Base-by-base conservation (phyloP, 805 yeast genomes). In the Vanderwaltozyma verrucispora region DNA sequence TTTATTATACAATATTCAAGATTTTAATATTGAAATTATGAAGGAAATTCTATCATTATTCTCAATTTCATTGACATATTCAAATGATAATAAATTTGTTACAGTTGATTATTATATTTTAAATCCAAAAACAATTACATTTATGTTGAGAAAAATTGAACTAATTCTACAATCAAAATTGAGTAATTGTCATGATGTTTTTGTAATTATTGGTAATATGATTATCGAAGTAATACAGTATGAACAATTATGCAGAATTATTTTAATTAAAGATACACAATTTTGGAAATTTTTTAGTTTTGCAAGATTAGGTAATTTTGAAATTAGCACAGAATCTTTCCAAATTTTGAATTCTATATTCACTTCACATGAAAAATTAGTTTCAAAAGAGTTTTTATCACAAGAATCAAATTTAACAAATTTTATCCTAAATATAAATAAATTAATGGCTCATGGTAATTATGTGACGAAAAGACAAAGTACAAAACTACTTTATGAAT, bases 381-480 rank as follows among this genome's bases (percentile, higher is more conserved):
- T 82, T 0, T 64, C 81, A 5, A 53, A 51, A 5, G 85, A 76
- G 37, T 89, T 89, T 60, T 71, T 89, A 47, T 65, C 65, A 21
- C 53, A 48, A 12, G 56, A 57, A 16, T 54, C 52, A 2, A 75
- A 85, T 53, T 65, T 75, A 37, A 74, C 68, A 4, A 55, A 53
- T 25, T 85, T 92, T 58, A 77, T 77, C 16, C 54, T 57, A 25
- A 63, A 67, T 43, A 79, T 86, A 47, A 87, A 85, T 56, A 68
- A 68, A 38, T 63, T 89, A 41, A 77, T 92, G 42, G 73, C 75
- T 32, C 80, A 85, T 32, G 74, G 77, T 13, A 87, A 83, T 59
- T 92, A 92, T 59, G 96, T 92, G 23, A 86, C 94, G 2, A 86
- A 87, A 55, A 75, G 98, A 45, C 97, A 89, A 61, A 77, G 94